These are phyloP conservation scores for Vigna trinervia DNA, from an alignment of 306 rosid genomes.

Conservation along the genomic window DNA sequence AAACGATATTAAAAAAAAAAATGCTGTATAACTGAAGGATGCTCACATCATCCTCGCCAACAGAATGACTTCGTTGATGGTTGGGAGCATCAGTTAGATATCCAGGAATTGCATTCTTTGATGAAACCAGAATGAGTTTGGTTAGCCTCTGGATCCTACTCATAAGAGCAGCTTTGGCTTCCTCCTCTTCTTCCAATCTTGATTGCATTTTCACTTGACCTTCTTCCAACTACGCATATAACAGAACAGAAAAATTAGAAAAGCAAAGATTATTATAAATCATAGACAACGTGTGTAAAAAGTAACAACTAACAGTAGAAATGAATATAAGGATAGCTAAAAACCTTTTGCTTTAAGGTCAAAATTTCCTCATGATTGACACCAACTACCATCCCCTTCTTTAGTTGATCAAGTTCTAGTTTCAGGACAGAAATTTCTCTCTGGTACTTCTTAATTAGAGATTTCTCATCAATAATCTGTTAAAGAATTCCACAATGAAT, in stretches of 20 bases:
- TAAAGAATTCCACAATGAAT: slow-evolving; percentile 36
- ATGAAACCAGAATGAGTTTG: slow-evolving; percentile 95
- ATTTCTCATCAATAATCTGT: slow-evolving; percentile 97
- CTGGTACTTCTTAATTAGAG: slow-evolving; percentile 96
- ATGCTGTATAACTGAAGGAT: slow-evolving; percentile 38
- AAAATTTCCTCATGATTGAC: slow-evolving; percentile 89
- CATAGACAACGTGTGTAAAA: slow-evolving; percentile 20
- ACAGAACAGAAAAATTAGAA: slow-evolving; percentile 37
- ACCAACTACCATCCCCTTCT: slow-evolving; percentile 80
- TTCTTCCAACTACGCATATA: slow-evolving; percentile 79
- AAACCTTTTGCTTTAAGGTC: slow-evolving; percentile 90
- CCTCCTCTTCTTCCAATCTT: slow-evolving; percentile 99
- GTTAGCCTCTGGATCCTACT: slow-evolving; percentile 99
- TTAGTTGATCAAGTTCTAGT: slow-evolving; percentile 94
- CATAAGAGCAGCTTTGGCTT: slow-evolving; percentile 98
- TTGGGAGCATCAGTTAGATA: slow-evolving; percentile 76
- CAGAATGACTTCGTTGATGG: slow-evolving; percentile 77
- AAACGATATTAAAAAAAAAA: slow-evolving; percentile 3
- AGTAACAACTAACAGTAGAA: slow-evolving; percentile 21
- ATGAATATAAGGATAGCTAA: slow-evolving; percentile 35
- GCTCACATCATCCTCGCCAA: slow-evolving; percentile 92
- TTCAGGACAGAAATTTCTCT: slow-evolving; percentile 92
- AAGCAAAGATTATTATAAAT: slow-evolving; percentile 30
- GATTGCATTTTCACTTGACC: slow-evolving; percentile 99
- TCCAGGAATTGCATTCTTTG: slow-evolving; percentile 91